phyloP scores from a whole-genome alignment of 495 filamentous ascomycete genomes.

The Aspergillus conjunctus region DNA sequence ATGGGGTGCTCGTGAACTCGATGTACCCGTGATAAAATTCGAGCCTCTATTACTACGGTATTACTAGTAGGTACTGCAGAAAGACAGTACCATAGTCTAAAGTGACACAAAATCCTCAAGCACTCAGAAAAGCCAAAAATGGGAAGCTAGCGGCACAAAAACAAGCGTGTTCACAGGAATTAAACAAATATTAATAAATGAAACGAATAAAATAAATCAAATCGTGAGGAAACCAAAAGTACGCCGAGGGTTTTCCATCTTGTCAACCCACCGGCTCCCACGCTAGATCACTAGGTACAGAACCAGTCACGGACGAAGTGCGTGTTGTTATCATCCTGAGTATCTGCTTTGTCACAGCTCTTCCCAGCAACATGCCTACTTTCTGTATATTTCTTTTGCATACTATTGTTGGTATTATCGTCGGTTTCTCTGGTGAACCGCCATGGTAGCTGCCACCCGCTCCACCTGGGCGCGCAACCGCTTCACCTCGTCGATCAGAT shows the following conservation, averaged over 20 bases:
- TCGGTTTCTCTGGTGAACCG: constrained; percentile 27
- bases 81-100: no score
- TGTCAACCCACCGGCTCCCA: constrained; percentile 21
- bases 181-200: background rate
- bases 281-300: constrained; percentile 20
- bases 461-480: constrained; percentile 45
- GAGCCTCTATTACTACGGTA: no score
- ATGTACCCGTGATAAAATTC: no score
- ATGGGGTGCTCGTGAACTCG: no score
- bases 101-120: background rate
- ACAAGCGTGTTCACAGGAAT: no score
- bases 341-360: constrained; percentile 10
- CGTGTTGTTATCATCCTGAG: constrained; percentile 21
- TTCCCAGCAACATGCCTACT: background rate
- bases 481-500: constrained; percentile 45
- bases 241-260: constrained; percentile 3
- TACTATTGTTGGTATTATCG: constrained; percentile 11
- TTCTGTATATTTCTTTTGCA: background rate
- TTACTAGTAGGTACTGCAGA: no score
- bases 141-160: background rate
- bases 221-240: background rate
- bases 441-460: constrained; percentile 33
- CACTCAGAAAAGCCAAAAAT: background rate
- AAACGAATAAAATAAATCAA: background rate
- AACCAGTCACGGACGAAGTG: constrained; percentile 22